Percentiles rank a stretch among this genome's conserved stretches.
phyloP scores from a whole-genome alignment of 345 rosid species.

The Bruguiera sexangula region DNA sequence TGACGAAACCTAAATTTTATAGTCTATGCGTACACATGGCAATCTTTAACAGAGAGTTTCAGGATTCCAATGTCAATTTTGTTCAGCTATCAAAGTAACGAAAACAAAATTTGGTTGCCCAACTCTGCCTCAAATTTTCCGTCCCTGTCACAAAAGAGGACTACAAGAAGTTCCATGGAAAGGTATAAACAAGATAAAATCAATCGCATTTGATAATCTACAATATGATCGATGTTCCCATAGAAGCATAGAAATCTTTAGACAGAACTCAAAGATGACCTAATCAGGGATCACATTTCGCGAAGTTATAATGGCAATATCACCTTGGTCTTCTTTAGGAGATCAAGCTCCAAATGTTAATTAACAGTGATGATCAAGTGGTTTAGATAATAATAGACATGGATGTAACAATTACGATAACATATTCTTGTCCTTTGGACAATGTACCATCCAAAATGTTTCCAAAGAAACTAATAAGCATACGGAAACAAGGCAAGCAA shows the following conservation, averaged over 20 bases:
- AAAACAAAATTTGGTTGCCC: too few relatives aligned
- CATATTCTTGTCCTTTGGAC: conserved; percentile 13
- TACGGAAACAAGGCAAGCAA: not conserved
- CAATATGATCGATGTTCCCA: too few relatives aligned
- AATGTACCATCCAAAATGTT: conserved; percentile 11
- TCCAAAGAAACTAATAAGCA: not conserved
- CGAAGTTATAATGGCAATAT: not conserved
- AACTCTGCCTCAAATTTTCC: too few relatives aligned
- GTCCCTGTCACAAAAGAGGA: too few relatives aligned
- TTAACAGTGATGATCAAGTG: not conserved
- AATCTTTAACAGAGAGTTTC: too few relatives aligned
- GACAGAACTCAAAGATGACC: not conserved
- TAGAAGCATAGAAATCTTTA: not conserved
- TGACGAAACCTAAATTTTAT: too few relatives aligned
- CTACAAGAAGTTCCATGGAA: not conserved
- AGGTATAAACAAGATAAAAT: not conserved
- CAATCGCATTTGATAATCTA: conserved; percentile 5
- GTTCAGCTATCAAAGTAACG: too few relatives aligned
- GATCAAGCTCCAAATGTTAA: conserved; percentile 3
- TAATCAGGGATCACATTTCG: conserved; percentile 12
- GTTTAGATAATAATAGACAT: too few relatives aligned
- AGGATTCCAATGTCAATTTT: too few relatives aligned
- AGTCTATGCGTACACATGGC: too few relatives aligned
- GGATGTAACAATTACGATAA: not conserved
- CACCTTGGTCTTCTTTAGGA: conserved; percentile 10